Percentiles rank a stretch among this genome's conserved stretches.
These are phyloP conservation scores for Rhodamnia argentea DNA, from an alignment of 345 rosid genomes.

Conservation along the genomic window DNA sequence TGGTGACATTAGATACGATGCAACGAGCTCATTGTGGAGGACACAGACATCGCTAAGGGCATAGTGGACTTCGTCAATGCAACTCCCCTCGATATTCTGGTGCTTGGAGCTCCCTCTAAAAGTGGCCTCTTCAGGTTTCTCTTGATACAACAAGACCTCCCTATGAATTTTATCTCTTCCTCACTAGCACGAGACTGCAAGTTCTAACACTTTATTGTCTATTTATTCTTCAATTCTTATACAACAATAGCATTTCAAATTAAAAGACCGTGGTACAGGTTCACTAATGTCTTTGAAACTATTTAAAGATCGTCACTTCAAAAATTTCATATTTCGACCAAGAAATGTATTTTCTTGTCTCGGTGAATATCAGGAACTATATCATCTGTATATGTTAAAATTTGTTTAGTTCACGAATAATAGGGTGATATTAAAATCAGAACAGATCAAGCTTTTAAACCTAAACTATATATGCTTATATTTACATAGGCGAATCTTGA, in stretches of 20 bases:
- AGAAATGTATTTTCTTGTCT: neutral
- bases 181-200: neutral
- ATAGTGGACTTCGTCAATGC: slow-evolving; percentile 33
- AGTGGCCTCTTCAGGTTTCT: slow-evolving; percentile 51
- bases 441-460: neutral
- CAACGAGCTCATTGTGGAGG: slow-evolving; percentile 51
- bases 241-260: neutral
- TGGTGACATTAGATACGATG: slow-evolving; percentile 40
- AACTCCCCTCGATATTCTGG: slow-evolving; percentile 22
- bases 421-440: neutral
- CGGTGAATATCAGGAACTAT: neutral
- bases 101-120: slow-evolving; percentile 53
- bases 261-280: neutral
- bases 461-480: neutral
- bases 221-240: neutral
- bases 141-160: neutral
- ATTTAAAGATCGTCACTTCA: neutral
- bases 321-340: too few species aligned
- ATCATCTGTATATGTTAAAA: neutral
- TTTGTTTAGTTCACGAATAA: neutral
- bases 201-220: neutral
- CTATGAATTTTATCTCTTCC: neutral
- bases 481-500: neutral
- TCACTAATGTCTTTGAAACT: neutral
- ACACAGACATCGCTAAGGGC: slow-evolving; percentile 37